phyloP scores from a whole-genome alignment of 345 rosid species.

The Citrus medica region DNA sequence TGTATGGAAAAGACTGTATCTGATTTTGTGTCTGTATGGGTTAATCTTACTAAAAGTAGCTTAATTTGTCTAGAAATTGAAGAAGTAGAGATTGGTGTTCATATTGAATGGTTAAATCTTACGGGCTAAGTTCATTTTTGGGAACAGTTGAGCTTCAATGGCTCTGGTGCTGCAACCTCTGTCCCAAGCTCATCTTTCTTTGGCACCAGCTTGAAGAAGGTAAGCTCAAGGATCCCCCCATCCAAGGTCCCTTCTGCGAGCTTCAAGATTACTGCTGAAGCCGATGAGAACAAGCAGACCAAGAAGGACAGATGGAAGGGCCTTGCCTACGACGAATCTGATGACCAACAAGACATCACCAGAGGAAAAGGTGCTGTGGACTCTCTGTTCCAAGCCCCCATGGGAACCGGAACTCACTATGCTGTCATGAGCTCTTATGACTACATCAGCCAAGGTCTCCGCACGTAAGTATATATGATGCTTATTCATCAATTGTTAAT shows the following conservation, averaged over 20 bases:
- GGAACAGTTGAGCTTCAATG: conserved; percentile 75
- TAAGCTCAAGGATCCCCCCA: conserved; percentile 40
- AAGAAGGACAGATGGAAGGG: conserved; percentile 73
- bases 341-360: conserved; percentile 96
- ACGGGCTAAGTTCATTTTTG: not conserved
- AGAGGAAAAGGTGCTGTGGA: conserved; percentile 95
- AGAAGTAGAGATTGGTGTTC: too few relatives aligned
- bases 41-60: not conserved
- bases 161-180: conserved; percentile 55
- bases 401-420: conserved; percentile 70
- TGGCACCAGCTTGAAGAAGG: conserved; percentile 71
- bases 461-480: conserved; percentile 42
- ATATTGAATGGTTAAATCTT: too few relatives aligned
- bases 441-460: conserved; percentile 78
- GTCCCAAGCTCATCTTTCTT: conserved; percentile 66
- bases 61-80: not conserved
- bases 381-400: conserved; percentile 90
- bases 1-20: not conserved
- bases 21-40: not conserved
- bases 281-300: conserved; percentile 62
- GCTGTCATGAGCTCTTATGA: conserved; percentile 81
- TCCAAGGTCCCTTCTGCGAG: conserved; percentile 28
- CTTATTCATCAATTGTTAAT: not conserved
- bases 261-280: conserved; percentile 54
- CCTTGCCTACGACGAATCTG: conserved; percentile 64